Evolutionary conservation across 345 rosid species (phyloP), one percentile per base, ranked within the genome.

Genomic region (Arabis alpina): DNA sequence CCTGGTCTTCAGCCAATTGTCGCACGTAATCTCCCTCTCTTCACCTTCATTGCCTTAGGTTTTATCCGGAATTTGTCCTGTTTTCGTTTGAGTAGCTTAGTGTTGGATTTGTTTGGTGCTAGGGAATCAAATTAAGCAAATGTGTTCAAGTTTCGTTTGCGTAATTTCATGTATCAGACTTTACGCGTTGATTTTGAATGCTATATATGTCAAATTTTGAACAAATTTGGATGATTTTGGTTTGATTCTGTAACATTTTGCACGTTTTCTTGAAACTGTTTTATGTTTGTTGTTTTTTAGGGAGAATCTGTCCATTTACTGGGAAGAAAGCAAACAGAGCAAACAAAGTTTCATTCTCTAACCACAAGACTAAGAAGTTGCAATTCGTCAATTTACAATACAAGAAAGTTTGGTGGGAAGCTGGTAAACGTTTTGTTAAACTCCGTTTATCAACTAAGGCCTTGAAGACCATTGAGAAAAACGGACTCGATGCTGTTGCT

Each of bases 321-420:
- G 97, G 99, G 54, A 91, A 91, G 88, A 94, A 83, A 61, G 80
- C 99, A 11, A 94, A 91, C 87, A 91, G 62, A 83, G 97, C 93
- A 1, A 91, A 89, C 88, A 81, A 80, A 74, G 97, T 94, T 10
- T 86, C 99, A 11, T 94, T 94, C 79, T 94, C 99, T 1, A 94
- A 91, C 86, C 95, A 91, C 88, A 94, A 86, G 95, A 89, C 99
- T 2, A 94, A 80, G 82, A 91, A 80, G 83, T 63, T 83, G 82
- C 97, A 91, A 79, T 88, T 86, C 77, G 99, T 94, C 49, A 94
- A 94, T 73, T 75, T 94, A 57, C 99, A 94, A 70, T 87, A 89
- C 83, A 91, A 94, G 84, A 89, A 42, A 77, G 74, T 91, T 27
- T 94, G 97, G 99, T 94, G 99, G 97, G 99, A 91, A 79, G 92